A percentile compares a stretch with the other conserved stretches of the same genome.
These are phyloP conservation scores for Typha latifolia DNA, from an alignment of 176 grass and related monocot species.

Conservation along the genomic window DNA sequence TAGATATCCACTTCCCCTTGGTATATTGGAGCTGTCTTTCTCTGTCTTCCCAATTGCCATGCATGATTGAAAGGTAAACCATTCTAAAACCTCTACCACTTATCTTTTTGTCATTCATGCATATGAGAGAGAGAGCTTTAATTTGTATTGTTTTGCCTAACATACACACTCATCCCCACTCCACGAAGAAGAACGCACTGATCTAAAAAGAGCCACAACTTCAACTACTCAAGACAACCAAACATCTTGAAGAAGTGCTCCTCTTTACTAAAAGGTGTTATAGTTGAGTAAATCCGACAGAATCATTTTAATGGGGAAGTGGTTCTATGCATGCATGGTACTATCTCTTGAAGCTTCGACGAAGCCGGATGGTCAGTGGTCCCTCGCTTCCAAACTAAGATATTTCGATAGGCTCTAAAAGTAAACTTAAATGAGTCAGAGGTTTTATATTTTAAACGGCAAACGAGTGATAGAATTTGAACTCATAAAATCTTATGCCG, in stretches of 20 bases:
- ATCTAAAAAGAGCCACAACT: slow-evolving; percentile 3
- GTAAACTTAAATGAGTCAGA: too few species aligned
- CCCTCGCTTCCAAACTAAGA: too few species aligned
- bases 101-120: not conserved
- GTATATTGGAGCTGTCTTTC: too few species aligned
- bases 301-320: not conserved
- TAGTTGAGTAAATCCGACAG: not conserved
- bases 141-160: not conserved
- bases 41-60: not conserved
- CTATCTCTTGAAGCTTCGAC: too few species aligned
- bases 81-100: not conserved
- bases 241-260: not conserved
- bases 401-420: too few species aligned
- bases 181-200: slow-evolving; percentile 10
- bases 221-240: not conserved
- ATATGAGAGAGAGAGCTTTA: too few species aligned
- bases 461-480: too few species aligned
- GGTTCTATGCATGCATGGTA: not conserved
- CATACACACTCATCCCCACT: slow-evolving; percentile 10
- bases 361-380: too few species aligned
- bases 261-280: slow-evolving; percentile 12
- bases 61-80: slow-evolving; percentile 8
- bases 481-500: too few species aligned
- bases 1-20: too few species aligned
- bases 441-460: too few species aligned